Evolutionary conservation across 768 basidiomycete species (phyloP), one percentile per base, ranked within the genome.

Genomic region (Paxillus involutus): DNA sequence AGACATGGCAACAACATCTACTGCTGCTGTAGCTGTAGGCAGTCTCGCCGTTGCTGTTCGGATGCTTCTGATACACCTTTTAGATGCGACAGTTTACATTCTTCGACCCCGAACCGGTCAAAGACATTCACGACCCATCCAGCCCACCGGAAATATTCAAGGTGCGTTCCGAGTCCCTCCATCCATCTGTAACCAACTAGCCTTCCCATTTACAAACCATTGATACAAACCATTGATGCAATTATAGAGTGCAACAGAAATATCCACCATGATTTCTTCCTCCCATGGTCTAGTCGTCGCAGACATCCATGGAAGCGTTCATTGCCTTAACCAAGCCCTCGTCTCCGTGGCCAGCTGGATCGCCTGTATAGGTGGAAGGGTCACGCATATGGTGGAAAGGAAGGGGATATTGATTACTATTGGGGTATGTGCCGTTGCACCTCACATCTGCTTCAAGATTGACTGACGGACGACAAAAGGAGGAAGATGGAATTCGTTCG

Each of bases 71-170:
- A 67, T 44, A 12, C n/a, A 14, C 14, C 26, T 0, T 51, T 6
- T 52, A 95, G 91, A 92, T 89, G 84, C 81, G 89, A 47, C 90
- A 94, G 65, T 96, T 96, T 74, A 77, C 85, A 3, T 97, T 97
- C 82, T 98, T 97, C 65, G 86, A 94, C 59, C 76, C 80, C 12
- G 79, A 83, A 4, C 80, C 84, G 11, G 84, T 94, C 57, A 91
- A 85, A 67, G 92, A 93, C 62, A 75, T 79, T 3, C 84, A 94
- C 62, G 89, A 96, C 65, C 75, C 91, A 13, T 79, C 82, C 2
- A 83, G 80, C 53, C 71, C 85, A 0, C 93, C 93, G 0, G 86
- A 91, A 50, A 79, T 93, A 21, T 84, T 96, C 79, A 86, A 86
- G 69, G 91, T 88, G 61, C 40, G 61, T 35, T 45, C 52, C 29